phyloP scores from a whole-genome alignment of 768 basidiomycete genomes.

The Suillus decipiens region DNA sequence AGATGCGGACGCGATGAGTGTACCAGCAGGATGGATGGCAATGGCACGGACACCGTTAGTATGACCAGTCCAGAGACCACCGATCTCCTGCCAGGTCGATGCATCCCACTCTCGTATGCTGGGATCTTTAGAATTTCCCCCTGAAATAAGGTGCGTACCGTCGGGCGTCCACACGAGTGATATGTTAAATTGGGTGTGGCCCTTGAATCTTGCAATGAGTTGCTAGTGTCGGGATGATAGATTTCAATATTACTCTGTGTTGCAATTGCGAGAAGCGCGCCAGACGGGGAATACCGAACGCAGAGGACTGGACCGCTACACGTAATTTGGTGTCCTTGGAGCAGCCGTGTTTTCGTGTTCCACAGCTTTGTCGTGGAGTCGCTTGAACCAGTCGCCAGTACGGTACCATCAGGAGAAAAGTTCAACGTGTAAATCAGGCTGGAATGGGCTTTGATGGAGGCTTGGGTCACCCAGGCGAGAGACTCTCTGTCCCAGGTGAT shows the following conservation, averaged over 20 bases:
- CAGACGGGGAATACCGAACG: neutral
- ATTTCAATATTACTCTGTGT: neutral
- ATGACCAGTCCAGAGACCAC: neutral
- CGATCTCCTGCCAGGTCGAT: neutral
- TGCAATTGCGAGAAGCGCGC: neutral
- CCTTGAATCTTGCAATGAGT: neutral
- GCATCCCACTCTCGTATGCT: neutral
- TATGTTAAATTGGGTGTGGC: too few relatives aligned
- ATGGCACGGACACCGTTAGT: neutral
- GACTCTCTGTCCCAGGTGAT: neutral
- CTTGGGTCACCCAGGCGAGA: too few relatives aligned
- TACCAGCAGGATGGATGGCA: neutral
- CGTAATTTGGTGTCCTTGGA: neutral
- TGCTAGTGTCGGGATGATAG: neutral
- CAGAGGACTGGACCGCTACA: neutral
- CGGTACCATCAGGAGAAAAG: constrained; percentile 2
- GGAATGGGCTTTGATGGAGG: neutral
- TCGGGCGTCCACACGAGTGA: neutral
- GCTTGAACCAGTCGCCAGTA: neutral
- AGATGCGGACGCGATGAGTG: neutral
- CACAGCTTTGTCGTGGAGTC: neutral
- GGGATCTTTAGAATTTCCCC: neutral
- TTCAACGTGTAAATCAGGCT: neutral
- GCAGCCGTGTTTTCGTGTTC: neutral
- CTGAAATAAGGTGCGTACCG: neutral